Evolutionary conservation across 2,329 filamentous ascomycete genomes (phyloP).

Genomic region (Colletotrichum cuscutae): DNA sequence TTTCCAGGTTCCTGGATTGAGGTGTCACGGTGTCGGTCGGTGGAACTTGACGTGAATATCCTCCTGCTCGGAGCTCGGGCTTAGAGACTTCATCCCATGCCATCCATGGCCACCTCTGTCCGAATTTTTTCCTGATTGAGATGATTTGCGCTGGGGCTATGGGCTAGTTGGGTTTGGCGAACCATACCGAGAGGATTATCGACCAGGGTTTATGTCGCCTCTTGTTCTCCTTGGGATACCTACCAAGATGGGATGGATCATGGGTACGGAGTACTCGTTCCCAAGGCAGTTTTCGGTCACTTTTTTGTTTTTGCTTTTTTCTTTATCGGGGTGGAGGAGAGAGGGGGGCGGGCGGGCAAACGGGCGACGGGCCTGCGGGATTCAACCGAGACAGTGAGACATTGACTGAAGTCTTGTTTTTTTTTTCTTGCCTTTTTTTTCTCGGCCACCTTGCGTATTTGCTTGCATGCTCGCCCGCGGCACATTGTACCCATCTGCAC

Average conservation of each 20-base stretch:
- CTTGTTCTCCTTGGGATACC: not conserved
- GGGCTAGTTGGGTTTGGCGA: conserved; percentile 1
- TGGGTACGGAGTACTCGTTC: not conserved
- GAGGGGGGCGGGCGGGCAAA: not conserved
- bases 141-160: conserved; percentile 9
- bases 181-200: conserved; percentile 12
- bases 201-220: not conserved
- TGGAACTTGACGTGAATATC: not conserved
- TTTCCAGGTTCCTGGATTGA: not conserved
- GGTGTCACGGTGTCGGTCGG: not conserved
- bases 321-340: not conserved
- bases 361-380: not conserved
- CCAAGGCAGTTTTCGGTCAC: not conserved
- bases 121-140: conserved; percentile 7
- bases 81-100: not conserved
- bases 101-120: not conserved
- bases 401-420: not conserved
- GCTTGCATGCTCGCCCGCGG: not conserved
- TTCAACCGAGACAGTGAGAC: conserved; percentile 4
- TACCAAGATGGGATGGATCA: too few relatives aligned
- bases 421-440: not conserved
- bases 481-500: not conserved
- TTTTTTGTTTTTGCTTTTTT: not conserved
- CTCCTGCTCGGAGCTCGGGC: too few relatives aligned
- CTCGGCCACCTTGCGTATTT: not conserved